Evolutionary conservation across 2,329 filamentous ascomycete genomes (phyloP), one percentile per base, ranked within the genome.

Genomic region (Pseudocercospora ulei): DNA sequence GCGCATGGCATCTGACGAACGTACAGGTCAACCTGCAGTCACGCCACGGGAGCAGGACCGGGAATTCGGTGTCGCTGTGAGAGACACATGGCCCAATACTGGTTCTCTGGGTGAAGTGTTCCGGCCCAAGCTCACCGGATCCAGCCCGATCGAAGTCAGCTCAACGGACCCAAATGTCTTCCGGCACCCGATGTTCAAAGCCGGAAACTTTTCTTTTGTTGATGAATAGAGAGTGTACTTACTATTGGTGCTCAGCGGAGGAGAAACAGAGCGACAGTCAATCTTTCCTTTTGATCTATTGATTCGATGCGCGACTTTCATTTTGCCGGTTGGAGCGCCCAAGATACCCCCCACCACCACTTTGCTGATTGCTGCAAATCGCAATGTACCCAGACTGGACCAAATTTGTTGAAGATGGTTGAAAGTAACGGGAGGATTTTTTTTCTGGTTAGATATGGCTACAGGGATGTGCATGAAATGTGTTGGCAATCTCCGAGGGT

Each of bases 1-100:
- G 30, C 30, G 30, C 30, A 33, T 33, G 30, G 30, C 30, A 22
- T 33, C 30, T 33, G 30, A 33, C 30, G 30, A 33, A 12, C 30
- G 19, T 19, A 33, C 30, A 33, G 30, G 23, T 33, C 6, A 7
- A 13, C 14, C 30, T 9, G 20, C 11, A 11, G 19, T 16, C 5
- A 12, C 17, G 9, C n/a, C 16, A 9, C n/a, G 17, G 8, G 18
- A 26, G n/a, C 24, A 26, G n/a, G 24, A 26, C n/a, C 8, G n/a
- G 8, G n/a, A 26, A 5, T 11, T 6, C 6, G 12, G 24, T 11
- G 12, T 7, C n/a, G 24, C 5, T 26, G 5, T 11, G 8, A 4
- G n/a, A 6, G 24, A 26, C n/a, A 26, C 24, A 4, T 4, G 8
- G 12, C 24, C 24, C 30, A 13, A 33, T 8, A 20, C 8, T 11